These are phyloP conservation scores for Phoma herbarum DNA, from an alignment of 2,329 filamentous ascomycete species.

Conservation along the genomic window DNA sequence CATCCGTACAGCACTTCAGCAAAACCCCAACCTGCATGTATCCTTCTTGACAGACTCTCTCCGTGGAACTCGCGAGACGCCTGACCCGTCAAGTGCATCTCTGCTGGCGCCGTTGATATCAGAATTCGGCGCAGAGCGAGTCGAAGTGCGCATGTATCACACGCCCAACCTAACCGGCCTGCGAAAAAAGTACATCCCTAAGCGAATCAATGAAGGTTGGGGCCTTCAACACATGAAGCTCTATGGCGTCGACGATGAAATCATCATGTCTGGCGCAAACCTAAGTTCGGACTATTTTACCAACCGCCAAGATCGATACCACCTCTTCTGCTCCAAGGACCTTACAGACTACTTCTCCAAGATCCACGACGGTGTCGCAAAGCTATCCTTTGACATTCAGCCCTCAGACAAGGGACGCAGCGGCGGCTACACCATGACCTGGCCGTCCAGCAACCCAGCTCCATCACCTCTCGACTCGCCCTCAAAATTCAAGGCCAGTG, in stretches of 20 bases:
- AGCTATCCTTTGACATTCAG: slow-evolving; percentile 80
- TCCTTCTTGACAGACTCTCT: slow-evolving; percentile 92
- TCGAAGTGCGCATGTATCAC: slow-evolving; percentile 97
- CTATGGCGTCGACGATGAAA: slow-evolving; percentile 93
- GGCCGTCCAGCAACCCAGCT: slow-evolving; percentile 78
- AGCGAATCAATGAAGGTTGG: slow-evolving; percentile 96
- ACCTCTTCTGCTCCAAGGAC: slow-evolving; percentile 81
- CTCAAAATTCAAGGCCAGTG: slow-evolving; percentile 71
- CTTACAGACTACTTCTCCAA: slow-evolving; percentile 83
- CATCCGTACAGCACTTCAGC: slow-evolving; percentile 75
- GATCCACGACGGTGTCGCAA: slow-evolving; percentile 79
- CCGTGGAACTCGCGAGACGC: slow-evolving; percentile 89
- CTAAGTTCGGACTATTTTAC: slow-evolving; percentile 95
- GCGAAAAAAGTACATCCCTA: slow-evolving; percentile 83
- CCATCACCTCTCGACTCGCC: slow-evolving; percentile 78
- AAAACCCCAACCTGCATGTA: slow-evolving; percentile 78
- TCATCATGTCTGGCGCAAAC: slow-evolving; percentile 90
- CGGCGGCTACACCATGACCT: slow-evolving; percentile 66
- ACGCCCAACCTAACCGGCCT: slow-evolving; percentile 93
- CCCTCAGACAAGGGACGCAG: slow-evolving; percentile 63
- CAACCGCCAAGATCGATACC: slow-evolving; percentile 93
- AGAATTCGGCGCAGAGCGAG: slow-evolving; percentile 83
- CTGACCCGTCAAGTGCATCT: slow-evolving; percentile 85
- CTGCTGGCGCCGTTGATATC: slow-evolving; percentile 82
- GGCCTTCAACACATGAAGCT: slow-evolving; percentile 99